phyloP scores from a whole-genome alignment of 2,329 filamentous ascomycete species.

The Stagonosporopsis chrysanthemi region DNA sequence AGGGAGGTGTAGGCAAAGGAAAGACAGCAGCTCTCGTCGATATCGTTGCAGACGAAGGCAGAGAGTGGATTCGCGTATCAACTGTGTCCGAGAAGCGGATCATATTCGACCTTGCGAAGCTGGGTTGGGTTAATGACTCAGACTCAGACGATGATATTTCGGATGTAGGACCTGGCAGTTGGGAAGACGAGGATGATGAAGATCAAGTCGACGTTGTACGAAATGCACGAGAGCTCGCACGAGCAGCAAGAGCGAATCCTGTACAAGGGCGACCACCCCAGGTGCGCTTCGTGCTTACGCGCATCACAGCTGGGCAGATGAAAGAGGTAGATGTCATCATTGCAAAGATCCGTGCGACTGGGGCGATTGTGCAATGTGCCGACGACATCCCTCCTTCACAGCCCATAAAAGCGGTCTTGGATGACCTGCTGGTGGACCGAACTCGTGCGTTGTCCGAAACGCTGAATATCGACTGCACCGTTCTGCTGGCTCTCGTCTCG shows the following conservation, averaged over 20 bases:
- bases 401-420: slow-evolving; percentile 35
- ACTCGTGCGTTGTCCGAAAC: slow-evolving; percentile 51
- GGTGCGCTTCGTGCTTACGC: slow-evolving; percentile 67
- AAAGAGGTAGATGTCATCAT: slow-evolving; percentile 65
- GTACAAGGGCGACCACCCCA: slow-evolving; percentile 67
- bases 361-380: slow-evolving; percentile 49
- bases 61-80: slow-evolving; percentile 73
- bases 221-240: slow-evolving; percentile 64
- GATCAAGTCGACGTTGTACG: slow-evolving; percentile 65
- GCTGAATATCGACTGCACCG: slow-evolving; percentile 71
- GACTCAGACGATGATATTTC: slow-evolving; percentile 55
- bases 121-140: slow-evolving; percentile 64
- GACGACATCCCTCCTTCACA: slow-evolving; percentile 35
- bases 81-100: slow-evolving; percentile 69
- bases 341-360: slow-evolving; percentile 61
- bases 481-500: slow-evolving; percentile 75
- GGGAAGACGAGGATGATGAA: slow-evolving; percentile 61
- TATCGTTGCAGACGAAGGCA: slow-evolving; percentile 68
- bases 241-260: slow-evolving; percentile 63
- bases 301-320: slow-evolving; percentile 59
- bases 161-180: slow-evolving; percentile 20
- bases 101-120: slow-evolving; percentile 72
- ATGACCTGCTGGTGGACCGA: slow-evolving; percentile 49
- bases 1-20: slow-evolving; percentile 50
- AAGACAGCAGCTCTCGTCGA: slow-evolving; percentile 67